Conservation (phyloP, 805 yeast species). For the Scheffersomyces stipitis region DNA sequence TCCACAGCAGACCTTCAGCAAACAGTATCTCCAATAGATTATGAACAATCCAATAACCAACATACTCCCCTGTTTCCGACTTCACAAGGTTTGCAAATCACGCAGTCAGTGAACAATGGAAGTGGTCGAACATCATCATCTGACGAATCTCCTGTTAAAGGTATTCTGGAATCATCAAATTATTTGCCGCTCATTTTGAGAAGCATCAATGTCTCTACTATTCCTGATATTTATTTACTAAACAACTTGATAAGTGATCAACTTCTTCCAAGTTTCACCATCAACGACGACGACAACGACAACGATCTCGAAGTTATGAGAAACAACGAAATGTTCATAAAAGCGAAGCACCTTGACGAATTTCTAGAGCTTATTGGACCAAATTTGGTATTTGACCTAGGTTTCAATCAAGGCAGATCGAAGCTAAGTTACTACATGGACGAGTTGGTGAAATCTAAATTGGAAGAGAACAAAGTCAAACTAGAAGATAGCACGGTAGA, state of each 20-base stretch:
- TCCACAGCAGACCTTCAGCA: slow-evolving; percentile 11
- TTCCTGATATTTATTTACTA: slow-evolving; percentile 53
- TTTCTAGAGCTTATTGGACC: slow-evolving; percentile 42
- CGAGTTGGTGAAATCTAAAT: neutral
- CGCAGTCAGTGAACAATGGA: slow-evolving; percentile 1
- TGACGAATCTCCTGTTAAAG: slow-evolving; percentile 2
- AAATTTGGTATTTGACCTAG: slow-evolving; percentile 38
- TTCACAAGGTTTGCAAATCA: neutral
- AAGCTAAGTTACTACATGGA: slow-evolving; percentile 11
- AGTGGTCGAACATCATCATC: slow-evolving; percentile 3
- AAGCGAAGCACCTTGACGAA: slow-evolving; percentile 27
- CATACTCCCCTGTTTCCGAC: neutral
- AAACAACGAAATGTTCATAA: slow-evolving; percentile 31
- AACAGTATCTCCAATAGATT: slow-evolving; percentile 16
- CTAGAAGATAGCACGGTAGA: slow-evolving; percentile 7
- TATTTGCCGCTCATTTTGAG: slow-evolving; percentile 68
- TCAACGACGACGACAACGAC: slow-evolving; percentile 36
- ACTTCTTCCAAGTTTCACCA: slow-evolving; percentile 25
- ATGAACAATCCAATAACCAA: slow-evolving; percentile 6
- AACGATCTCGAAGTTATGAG: slow-evolving; percentile 29
- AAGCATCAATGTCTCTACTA: slow-evolving; percentile 59
- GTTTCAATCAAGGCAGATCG: slow-evolving; percentile 17
- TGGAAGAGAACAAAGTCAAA: neutral
- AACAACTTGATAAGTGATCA: slow-evolving; percentile 28
- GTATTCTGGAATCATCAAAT: slow-evolving; percentile 45